Evolutionary conservation across 768 basidiomycete species (phyloP), one percentile per base, ranked within the genome.

Genomic region (Leccinellum luteum): DNA sequence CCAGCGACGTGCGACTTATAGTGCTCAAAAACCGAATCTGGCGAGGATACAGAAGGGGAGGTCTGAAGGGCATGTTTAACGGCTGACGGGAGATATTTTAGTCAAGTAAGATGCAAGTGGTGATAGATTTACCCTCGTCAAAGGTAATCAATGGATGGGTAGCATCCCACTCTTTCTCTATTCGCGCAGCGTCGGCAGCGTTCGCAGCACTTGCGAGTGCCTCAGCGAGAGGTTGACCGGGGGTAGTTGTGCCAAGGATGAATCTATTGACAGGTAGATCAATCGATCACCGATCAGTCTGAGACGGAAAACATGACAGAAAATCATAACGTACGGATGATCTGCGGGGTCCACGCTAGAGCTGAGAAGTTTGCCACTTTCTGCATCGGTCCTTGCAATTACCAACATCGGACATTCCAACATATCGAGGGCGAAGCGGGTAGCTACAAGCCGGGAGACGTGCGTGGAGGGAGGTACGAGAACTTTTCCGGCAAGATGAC

Each of bases 351-450:
- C 95, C 30, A 96, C 80, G 51, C 86, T 92, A 23, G 89, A 90
- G 6, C 90, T 89, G 56, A 98, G 79, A 34, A 96, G 83, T 70
- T 86, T 89, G 45, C 83, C 92, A 17, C 87, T 90, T 72, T 96
- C 92, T 21, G 94, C 87, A 70, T 98, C 95, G 1, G 94, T 95
- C 51, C 95, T 86, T 12, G 94, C 94, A 59, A 98, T 92, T 60
- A 94, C 75, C 41, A 94, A 81, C 86, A 92, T 91, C 4, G 90
- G 89, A 56, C 86, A 88, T 69, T 91, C 89, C 66, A 97, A 79
- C 57, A 98, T 78, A 72, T 98, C 95, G 57, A 93, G 82, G 75
- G 96, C 93, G 77, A 95, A 92, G 19, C 94, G 86, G 28, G 92
- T 81, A 12, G 94, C 84, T 60, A 92, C 77, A 52, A 98, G 84